Percentiles rank a stretch among this genome's conserved stretches.
phyloP scores from a whole-genome alignment of 129 eudicot genomes.

The Helichrysum umbraculigerum region DNA sequence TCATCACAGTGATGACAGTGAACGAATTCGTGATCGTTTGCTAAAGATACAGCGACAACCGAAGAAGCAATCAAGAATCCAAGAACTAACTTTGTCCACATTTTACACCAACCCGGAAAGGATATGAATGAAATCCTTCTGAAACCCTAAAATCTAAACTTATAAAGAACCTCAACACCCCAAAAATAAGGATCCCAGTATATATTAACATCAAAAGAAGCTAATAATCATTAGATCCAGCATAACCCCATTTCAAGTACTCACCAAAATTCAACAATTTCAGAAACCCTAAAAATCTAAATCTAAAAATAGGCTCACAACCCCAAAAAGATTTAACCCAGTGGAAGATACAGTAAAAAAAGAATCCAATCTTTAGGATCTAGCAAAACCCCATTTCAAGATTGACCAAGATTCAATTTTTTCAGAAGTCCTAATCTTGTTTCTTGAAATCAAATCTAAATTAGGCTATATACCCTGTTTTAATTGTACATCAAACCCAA shows the following conservation, averaged over 20 bases:
- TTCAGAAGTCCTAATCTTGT: constrained; percentile 7
- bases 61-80: constrained; percentile 38
- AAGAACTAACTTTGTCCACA: constrained; percentile 33
- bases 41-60: constrained; percentile 29
- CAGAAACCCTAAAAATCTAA: background rate
- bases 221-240: constrained; percentile 13
- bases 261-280: constrained; percentile 12
- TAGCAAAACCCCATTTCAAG: constrained; percentile 30
- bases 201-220: constrained; percentile 18
- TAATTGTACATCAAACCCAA: constrained; percentile 5
- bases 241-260: constrained; percentile 9
- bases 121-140: background rate
- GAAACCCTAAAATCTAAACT: constrained; percentile 19
- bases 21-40: constrained; percentile 38
- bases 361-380: constrained; percentile 4
- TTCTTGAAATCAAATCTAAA: background rate
- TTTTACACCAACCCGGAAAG: constrained; percentile 23
- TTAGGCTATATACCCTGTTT: constrained; percentile 9
- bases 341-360: background rate
- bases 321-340: constrained; percentile 21
- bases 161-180: background rate
- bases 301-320: constrained; percentile 11
- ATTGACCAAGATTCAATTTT: constrained; percentile 16
- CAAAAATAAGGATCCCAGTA: constrained; percentile 15
- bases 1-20: constrained; percentile 75